Conservation (phyloP, 352 stramenopile species). For the Globisporangium parvum region DNA sequence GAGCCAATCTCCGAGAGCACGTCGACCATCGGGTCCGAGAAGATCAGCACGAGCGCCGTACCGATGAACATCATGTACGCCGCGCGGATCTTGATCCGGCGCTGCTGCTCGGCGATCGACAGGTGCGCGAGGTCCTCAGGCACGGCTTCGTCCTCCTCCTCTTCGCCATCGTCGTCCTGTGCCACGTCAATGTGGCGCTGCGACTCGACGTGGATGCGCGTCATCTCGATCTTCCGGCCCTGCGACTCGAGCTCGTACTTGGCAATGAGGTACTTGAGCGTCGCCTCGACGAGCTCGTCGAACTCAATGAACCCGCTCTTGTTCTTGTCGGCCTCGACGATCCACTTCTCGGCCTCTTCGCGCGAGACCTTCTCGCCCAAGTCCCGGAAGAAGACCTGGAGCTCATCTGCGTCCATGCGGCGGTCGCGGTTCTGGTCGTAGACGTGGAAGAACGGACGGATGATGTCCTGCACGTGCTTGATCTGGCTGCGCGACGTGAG, state of each 20-base stretch:
- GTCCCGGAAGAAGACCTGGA: slow-evolving; percentile 92
- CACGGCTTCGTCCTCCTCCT: slow-evolving; percentile 93
- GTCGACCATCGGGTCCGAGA: slow-evolving; percentile 98
- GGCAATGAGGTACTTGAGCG: slow-evolving; percentile 78
- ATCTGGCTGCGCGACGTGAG: slow-evolving; percentile 52
- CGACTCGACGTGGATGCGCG: slow-evolving; percentile 35
- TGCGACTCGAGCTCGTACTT: slow-evolving; percentile 65
- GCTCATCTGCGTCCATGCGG: slow-evolving; percentile 88
- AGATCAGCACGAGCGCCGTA: slow-evolving; percentile 91
- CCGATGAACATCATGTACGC: slow-evolving; percentile 93
- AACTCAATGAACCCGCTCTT: slow-evolving; percentile 90
- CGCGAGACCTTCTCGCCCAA: slow-evolving; percentile 86
- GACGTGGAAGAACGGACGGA: slow-evolving; percentile 89
- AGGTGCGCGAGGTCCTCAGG: slow-evolving; percentile 92
- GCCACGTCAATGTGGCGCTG: slow-evolving; percentile 33
- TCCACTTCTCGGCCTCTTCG: slow-evolving; percentile 79
- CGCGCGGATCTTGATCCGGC: slow-evolving; percentile 92
- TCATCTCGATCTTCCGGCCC: slow-evolving; percentile 47
- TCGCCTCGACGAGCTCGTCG: slow-evolving; percentile 91
- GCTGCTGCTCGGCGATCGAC: slow-evolving; percentile 93
- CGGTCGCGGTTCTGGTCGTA: slow-evolving; percentile 92
- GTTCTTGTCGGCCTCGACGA: slow-evolving; percentile 89
- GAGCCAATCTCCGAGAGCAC: slow-evolving; percentile 92
- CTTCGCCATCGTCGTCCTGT: slow-evolving; percentile 62
- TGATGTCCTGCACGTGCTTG: slow-evolving; percentile 85